Conservation (phyloP, 2,329 filamentous ascomycete genomes). For the Calycina marina region DNA sequence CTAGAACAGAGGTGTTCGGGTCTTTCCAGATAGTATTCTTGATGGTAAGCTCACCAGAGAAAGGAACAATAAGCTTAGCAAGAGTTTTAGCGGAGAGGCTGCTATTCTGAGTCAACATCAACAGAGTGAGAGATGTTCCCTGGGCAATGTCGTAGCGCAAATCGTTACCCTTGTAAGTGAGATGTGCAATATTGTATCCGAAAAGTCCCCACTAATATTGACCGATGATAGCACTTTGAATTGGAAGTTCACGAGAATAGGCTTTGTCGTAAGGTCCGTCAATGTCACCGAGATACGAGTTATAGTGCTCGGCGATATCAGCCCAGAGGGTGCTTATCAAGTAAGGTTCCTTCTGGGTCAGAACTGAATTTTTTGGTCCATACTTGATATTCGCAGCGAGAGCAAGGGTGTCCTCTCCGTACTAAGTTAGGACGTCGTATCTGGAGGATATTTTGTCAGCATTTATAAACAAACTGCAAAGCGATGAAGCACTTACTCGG, state of each 20-base stretch:
- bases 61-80: conserved; percentile 22
- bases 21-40: conserved; percentile 25
- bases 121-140: conserved; percentile 26
- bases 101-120: conserved; percentile 22
- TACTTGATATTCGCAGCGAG: conserved; percentile 35
- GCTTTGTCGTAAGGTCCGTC: conserved; percentile 49
- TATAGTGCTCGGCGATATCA: conserved; percentile 36
- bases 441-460: too few relatives aligned
- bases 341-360: conserved; percentile 32
- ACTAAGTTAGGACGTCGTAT: conserved; percentile 44
- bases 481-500: too few relatives aligned
- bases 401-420: conserved; percentile 40
- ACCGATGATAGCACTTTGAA: conserved; percentile 27
- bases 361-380: conserved; percentile 34
- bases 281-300: conserved; percentile 42
- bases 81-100: conserved; percentile 20
- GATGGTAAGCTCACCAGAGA: conserved; percentile 24
- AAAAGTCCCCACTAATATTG: conserved; percentile 30
- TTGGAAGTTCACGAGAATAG: conserved; percentile 47
- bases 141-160: conserved; percentile 28
- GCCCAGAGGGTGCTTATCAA: conserved; percentile 39
- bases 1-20: conserved; percentile 19
- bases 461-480: too few relatives aligned
- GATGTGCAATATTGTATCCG: conserved; percentile 25
- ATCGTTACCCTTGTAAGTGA: conserved; percentile 27